Base-by-base conservation (phyloP, 345 rosid species). In the Carallia brachiata region DNA sequence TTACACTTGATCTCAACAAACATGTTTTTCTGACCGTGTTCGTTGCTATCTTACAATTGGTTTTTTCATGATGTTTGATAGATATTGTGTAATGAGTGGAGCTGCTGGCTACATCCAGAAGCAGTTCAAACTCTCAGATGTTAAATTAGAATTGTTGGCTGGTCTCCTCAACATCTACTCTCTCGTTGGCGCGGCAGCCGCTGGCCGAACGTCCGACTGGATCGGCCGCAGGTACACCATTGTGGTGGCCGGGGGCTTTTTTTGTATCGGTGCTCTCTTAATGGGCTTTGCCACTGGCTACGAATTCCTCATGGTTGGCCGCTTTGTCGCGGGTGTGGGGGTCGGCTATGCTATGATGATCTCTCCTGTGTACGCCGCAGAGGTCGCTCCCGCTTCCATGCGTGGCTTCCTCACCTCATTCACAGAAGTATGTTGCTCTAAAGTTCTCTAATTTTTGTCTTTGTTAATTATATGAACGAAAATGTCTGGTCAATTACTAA, bases 381-480 rank as follows among this genome's bases (percentile, higher is more conserved):
- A 95, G 72, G 82, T 95, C 44, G 82, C 99, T 17, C 97, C 99
- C 1, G 92, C 99, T 0, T 81, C 97, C 32, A 70, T 87, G 23
- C 97, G 99, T 5, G 98, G 99, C 36, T 90, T 88, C 63, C 98
- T 95, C 70, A 87, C 85, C 44, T 95, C 99, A 28, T 86, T 95
- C 67, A 97, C 99, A 0, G 99, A 92, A 89, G 97, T 87, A 67
- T 37, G 69, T 23, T 67, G 16, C 50, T 44, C 50, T 1, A 44
- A 23, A 44, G 17, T 16, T 44, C 8, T 44, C 16, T 44, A 12
- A 44, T 44, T 44, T 10, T 3, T 44, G 50, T 23, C 23, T 23
- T 23, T 23, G 23, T 23, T 23, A 23, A 23, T 23, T 23, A 23
- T 23, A 23, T 23, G 23, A 23, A 23, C 2, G 48, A 44, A 40